Conservation (phyloP, 2,329 filamentous ascomycete genomes). For the Colletotrichum caudatum region DNA sequence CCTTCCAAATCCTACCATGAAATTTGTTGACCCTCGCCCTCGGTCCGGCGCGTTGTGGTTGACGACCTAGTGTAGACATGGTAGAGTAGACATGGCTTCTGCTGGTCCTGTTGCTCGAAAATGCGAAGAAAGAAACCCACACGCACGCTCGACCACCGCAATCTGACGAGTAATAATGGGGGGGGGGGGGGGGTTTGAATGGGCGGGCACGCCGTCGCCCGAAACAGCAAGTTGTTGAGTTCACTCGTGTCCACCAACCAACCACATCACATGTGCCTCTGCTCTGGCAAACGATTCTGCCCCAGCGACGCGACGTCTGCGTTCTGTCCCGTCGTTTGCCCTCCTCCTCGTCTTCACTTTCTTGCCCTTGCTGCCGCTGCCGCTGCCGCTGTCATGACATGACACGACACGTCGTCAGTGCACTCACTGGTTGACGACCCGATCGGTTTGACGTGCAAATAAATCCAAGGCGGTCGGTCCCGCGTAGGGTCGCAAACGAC, state of each 20-base stretch:
- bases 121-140: slow-evolving; percentile 11
- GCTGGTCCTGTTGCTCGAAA: not conserved
- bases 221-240: slow-evolving; percentile 33
- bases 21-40: not conserved
- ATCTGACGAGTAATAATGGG: slow-evolving; percentile 41
- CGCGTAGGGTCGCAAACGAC: too few species aligned
- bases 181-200: slow-evolving; percentile 19
- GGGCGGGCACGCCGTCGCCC: slow-evolving; percentile 27
- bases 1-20: slow-evolving; percentile 30
- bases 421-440: too few species aligned
- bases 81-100: too few species aligned
- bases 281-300: not conserved
- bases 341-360: not conserved
- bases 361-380: not conserved
- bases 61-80: not conserved
- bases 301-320: slow-evolving; percentile 22
- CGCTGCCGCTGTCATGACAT: too few species aligned
- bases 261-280: slow-evolving; percentile 11
- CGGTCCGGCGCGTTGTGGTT: not conserved
- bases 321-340: slow-evolving; percentile 37
- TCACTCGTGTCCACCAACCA: slow-evolving; percentile 16
- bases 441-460: too few species aligned
- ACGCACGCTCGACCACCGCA: slow-evolving; percentile 24
- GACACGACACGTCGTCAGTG: not conserved
- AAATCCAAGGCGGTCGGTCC: too few species aligned